Conservation (phyloP, 2,329 filamentous ascomycete species). For the Sporothrix euskadiensis region DNA sequence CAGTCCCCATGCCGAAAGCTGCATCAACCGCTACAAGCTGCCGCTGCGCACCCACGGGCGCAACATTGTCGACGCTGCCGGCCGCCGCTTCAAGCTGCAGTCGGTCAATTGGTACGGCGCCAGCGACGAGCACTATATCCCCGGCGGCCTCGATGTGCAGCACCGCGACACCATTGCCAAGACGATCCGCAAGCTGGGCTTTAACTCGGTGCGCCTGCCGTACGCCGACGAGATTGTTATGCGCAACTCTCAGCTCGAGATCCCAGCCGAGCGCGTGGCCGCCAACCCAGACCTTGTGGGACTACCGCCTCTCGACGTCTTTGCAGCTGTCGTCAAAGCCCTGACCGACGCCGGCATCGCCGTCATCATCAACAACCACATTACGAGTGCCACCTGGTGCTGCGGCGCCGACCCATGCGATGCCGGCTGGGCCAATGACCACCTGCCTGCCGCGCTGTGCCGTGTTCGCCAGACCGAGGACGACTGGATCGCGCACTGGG, state of each 20-base stretch:
- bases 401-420: slow-evolving; percentile 69
- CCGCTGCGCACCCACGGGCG: slow-evolving; percentile 62
- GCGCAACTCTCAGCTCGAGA: slow-evolving; percentile 54
- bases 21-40: slow-evolving; percentile 53
- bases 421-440: slow-evolving; percentile 65
- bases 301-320: slow-evolving; percentile 59
- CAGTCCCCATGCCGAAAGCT: slow-evolving; percentile 45
- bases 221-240: slow-evolving; percentile 70
- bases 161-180: slow-evolving; percentile 62
- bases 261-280: slow-evolving; percentile 49
- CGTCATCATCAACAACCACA: slow-evolving; percentile 70
- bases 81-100: slow-evolving; percentile 60
- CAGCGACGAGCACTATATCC: slow-evolving; percentile 65
- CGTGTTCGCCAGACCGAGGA: slow-evolving; percentile 63
- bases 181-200: slow-evolving; percentile 62
- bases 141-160: slow-evolving; percentile 62
- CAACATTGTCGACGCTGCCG: slow-evolving; percentile 59
- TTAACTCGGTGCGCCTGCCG: slow-evolving; percentile 69
- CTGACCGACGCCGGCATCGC: slow-evolving; percentile 63
- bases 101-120: slow-evolving; percentile 72
- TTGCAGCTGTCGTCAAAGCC: slow-evolving; percentile 58
- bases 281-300: slow-evolving; percentile 63
- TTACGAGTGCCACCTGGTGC: slow-evolving; percentile 68
- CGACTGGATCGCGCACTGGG: slow-evolving; percentile 67
- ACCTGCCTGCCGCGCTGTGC: slow-evolving; percentile 58